These are phyloP conservation scores for Colletotrichum liriopes DNA, from an alignment of 2,329 filamentous ascomycete species.

Conservation along the genomic window DNA sequence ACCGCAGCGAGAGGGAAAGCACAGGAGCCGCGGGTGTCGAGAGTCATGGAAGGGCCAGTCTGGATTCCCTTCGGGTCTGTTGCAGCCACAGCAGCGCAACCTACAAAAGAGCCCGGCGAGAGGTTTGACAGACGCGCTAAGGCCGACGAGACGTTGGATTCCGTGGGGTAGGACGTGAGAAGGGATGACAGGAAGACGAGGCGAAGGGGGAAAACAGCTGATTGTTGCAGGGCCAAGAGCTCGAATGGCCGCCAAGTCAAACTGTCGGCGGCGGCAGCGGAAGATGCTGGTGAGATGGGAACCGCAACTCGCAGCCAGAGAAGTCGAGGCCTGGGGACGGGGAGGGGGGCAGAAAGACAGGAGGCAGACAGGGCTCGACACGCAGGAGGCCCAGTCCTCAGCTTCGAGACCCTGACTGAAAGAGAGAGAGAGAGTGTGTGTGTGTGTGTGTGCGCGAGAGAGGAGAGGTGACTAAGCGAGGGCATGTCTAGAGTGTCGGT, in stretches of 20 bases:
- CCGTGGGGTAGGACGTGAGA: conserved; percentile 18
- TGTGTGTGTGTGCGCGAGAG: neutral
- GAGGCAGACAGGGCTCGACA: neutral
- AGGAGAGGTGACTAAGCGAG: neutral
- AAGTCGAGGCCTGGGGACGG: too few relatives aligned
- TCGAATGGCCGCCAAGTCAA: conserved; percentile 41
- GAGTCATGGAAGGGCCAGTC: conserved; percentile 10
- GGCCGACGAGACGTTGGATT: conserved; percentile 12
- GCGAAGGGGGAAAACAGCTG: conserved; percentile 30
- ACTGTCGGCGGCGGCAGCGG: conserved; percentile 1
- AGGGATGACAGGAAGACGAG: conserved; percentile 25
- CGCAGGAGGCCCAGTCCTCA: neutral
- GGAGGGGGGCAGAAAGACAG: too few relatives aligned
- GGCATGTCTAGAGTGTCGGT: neutral
- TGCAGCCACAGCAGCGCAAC: conserved; percentile 9
- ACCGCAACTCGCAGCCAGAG: neutral
- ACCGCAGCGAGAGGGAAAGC: neutral
- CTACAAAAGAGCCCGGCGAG: neutral
- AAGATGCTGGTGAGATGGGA: conserved; percentile 3
- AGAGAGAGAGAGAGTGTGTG: too few relatives aligned
- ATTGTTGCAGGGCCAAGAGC: conserved; percentile 42
- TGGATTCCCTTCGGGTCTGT: neutral
- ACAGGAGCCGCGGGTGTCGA: neutral
- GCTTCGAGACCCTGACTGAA: neutral
- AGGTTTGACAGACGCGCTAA: neutral